Evolutionary conservation across 129 eudicot species (phyloP), one percentile per base, ranked within the genome.

Genomic region (Chrysanthemum makinoi): DNA sequence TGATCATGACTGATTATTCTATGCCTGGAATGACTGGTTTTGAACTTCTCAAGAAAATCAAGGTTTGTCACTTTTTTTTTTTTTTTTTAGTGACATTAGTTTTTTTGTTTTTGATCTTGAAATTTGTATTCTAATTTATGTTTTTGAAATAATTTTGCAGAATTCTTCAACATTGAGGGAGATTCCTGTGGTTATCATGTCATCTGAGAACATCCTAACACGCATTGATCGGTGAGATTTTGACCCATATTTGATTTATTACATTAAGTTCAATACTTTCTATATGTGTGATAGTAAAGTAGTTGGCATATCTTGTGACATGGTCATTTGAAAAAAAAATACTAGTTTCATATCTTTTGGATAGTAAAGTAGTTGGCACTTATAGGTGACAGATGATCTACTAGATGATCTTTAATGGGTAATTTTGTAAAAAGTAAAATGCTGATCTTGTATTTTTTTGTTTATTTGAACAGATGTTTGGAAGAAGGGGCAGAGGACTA

Each of bases 11-110:
- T 1, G 99, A 94, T 80, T 94, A 94, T 75, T 89, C 96, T 16
- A 94, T 94, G 99, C 97, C 99, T 75, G 97, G 95, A 20, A 94
- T 94, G 97, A 89, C 99, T 2, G 99, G 99, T 35, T 90, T 83
- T 79, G 97, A 94, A 28, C 97, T 94, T 35, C 87, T 94, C 1
- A 82, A 94, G 79, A 94, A 87, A 81, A 86, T 94, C 62, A 90
- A 94, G 96, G 98, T 92, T 68, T 43, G 96, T 74, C n/a, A 46
- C 43, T 52, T 13, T 17, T 11, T 52, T 12, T 6, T 52, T 5
- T 4, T 13, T 52, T 3, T 52, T 16, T n/a, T n/a, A n/a, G n/a
- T 15, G 39, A 33, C 39, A 33, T 10, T 50, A 0, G 10, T 9
- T 1, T 14, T 14, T 4, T 3, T 26, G 10, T 61, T 12, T 28